Conservation (phyloP, 2,329 filamentous ascomycete species). For the Penicillium sp. region DNA sequence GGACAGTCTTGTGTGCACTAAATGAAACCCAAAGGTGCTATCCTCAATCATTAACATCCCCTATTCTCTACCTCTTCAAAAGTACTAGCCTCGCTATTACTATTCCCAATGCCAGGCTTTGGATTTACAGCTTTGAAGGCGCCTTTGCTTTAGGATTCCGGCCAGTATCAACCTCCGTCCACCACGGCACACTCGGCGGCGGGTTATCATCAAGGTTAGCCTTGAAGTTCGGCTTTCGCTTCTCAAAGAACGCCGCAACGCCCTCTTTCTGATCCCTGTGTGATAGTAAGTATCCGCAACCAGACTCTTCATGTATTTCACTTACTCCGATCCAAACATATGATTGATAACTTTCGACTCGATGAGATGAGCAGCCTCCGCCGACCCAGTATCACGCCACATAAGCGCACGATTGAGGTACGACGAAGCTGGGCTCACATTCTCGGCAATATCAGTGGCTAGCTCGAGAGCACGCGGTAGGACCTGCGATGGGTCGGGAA, state of each 20-base stretch:
- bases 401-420: constrained; percentile 71
- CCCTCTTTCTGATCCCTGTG: constrained; percentile 65
- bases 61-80: not conserved
- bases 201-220: constrained; percentile 61
- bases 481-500: constrained; percentile 59
- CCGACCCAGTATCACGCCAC: constrained; percentile 54
- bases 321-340: constrained; percentile 38
- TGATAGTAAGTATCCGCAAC: constrained; percentile 7
- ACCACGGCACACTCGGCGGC: constrained; percentile 67
- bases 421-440: constrained; percentile 64
- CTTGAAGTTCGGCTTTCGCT: constrained; percentile 62
- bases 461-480: constrained; percentile 64
- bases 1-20: not conserved
- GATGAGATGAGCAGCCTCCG: constrained; percentile 69
- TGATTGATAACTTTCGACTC: constrained; percentile 52
- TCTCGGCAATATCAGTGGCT: constrained; percentile 65
- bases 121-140: constrained; percentile 27
- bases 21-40: not conserved
- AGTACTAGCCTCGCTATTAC: no score
- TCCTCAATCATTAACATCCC: not conserved
- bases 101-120: not conserved
- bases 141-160: constrained; percentile 23
- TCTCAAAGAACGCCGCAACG: constrained; percentile 67
- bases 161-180: constrained; percentile 56
- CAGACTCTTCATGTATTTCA: not conserved